Conservation (phyloP, 352 stramenopile genomes). For the Phytophthora pseudosyringae region DNA sequence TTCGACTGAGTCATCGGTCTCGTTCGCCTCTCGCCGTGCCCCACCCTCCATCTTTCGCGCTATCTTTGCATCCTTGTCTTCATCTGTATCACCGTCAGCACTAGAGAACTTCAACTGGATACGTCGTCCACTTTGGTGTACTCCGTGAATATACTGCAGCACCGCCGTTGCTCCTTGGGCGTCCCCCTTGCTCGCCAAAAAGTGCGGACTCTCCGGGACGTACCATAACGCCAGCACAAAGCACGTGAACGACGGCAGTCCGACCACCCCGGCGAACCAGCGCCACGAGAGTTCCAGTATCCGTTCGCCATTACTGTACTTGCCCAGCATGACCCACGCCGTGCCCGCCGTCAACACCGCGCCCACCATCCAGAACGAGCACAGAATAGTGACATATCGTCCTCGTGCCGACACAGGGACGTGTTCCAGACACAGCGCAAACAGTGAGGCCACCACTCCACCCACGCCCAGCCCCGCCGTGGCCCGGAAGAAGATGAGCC, state of each 20-base stretch:
- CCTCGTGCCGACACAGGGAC: slow-evolving; percentile 72
- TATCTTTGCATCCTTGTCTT: slow-evolving; percentile 20
- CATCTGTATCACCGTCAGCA: slow-evolving; percentile 47
- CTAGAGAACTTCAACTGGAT: slow-evolving; percentile 80
- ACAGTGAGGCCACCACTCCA: slow-evolving; percentile 86
- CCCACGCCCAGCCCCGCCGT: slow-evolving; percentile 79
- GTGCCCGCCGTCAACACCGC: slow-evolving; percentile 80
- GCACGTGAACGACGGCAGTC: slow-evolving; percentile 74
- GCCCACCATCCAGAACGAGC: slow-evolving; percentile 93
- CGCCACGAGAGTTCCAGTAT: slow-evolving; percentile 84
- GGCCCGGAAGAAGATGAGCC: slow-evolving; percentile 80
- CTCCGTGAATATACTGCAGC: slow-evolving; percentile 66
- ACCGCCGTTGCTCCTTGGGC: slow-evolving; percentile 55
- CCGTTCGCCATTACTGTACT: slow-evolving; percentile 56
- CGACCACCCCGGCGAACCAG: slow-evolving; percentile 80
- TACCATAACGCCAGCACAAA: slow-evolving; percentile 68
- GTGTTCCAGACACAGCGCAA: slow-evolving; percentile 88
- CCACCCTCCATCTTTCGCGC: slow-evolving; percentile 23
- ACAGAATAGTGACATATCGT: slow-evolving; percentile 87
- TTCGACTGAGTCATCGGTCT: slow-evolving; percentile 4
- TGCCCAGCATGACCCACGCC: slow-evolving; percentile 89
- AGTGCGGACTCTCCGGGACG: slow-evolving; percentile 86
- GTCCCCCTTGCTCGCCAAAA: slow-evolving; percentile 74
- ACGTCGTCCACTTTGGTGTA: slow-evolving; percentile 49
- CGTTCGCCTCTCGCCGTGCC: not conserved